These are phyloP conservation scores for Trichoderma koningii DNA, from an alignment of 2,329 filamentous ascomycete genomes.

Conservation along the genomic window DNA sequence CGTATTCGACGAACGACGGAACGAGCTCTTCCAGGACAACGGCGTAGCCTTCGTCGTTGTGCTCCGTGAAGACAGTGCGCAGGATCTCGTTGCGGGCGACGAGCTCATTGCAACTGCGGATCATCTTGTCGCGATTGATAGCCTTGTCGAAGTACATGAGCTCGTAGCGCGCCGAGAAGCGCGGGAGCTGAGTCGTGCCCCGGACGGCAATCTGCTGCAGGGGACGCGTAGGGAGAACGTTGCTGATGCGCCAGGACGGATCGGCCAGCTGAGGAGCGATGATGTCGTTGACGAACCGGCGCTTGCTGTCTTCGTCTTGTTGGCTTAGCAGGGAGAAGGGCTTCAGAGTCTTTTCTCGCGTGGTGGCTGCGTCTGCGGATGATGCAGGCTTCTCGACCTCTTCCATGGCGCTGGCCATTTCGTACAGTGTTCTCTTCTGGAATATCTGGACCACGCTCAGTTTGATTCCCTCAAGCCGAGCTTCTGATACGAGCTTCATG, in stretches of 20 bases:
- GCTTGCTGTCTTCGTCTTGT: conserved; percentile 39
- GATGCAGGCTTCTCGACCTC: background rate
- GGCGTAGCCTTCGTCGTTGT: conserved; percentile 53
- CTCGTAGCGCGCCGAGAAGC: conserved; percentile 65
- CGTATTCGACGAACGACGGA: conserved; percentile 53
- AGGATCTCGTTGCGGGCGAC: conserved; percentile 64
- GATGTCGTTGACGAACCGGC: conserved; percentile 46
- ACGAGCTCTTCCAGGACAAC: conserved; percentile 60
- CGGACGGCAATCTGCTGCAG: conserved; percentile 61
- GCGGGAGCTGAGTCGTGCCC: conserved; percentile 58
- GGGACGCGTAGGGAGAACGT: conserved; percentile 60
- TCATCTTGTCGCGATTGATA: conserved; percentile 52
- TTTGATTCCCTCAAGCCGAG: conserved; percentile 49
- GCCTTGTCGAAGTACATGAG: conserved; percentile 60
- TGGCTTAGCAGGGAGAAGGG: conserved; percentile 54
- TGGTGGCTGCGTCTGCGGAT: background rate
- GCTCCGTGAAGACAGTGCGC: conserved; percentile 64
- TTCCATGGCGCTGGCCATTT: conserved; percentile 54
- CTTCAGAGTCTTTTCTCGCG: conserved; percentile 33
- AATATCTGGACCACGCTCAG: conserved; percentile 61
- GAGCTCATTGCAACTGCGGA: conserved; percentile 55
- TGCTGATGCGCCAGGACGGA: conserved; percentile 52
- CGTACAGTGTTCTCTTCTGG: conserved; percentile 48
- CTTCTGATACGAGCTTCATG: conserved; percentile 62
- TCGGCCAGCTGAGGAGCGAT: conserved; percentile 56